phyloP scores from a whole-genome alignment of 2,329 filamentous ascomycete genomes.

The Aspergillus sp. region DNA sequence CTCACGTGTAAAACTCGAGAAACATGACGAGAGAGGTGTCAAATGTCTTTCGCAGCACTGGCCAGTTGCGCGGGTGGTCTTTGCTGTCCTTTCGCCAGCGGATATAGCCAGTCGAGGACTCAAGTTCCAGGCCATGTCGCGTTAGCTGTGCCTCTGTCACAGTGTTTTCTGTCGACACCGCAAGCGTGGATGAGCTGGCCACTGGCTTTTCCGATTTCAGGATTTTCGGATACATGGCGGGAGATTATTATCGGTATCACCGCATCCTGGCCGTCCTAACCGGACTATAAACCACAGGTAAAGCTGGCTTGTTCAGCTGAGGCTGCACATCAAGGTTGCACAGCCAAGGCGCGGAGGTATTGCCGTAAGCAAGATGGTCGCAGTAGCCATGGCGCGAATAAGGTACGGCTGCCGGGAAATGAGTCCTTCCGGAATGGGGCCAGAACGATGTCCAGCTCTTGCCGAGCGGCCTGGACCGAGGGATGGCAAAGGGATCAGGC shows the following conservation, averaged over 20 bases:
- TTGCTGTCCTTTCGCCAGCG: constrained; percentile 3
- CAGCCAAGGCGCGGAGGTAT: neutral
- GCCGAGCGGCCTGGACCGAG: neutral
- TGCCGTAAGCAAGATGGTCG: neutral
- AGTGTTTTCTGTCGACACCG: neutral
- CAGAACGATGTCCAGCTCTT: neutral
- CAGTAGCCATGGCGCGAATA: neutral
- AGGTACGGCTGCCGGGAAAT: neutral
- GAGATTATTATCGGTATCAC: no score
- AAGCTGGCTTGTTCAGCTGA: neutral
- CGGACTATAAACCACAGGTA: neutral
- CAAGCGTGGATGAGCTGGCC: neutral
- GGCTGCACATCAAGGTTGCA: neutral
- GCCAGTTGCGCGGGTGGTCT: constrained; percentile 5
- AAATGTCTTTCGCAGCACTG: neutral
- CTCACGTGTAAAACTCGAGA: constrained; percentile 26
- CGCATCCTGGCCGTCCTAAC: neutral
- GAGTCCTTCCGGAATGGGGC: neutral
- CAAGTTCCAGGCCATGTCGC: neutral
- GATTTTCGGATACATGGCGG: neutral
- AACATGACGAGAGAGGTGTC: constrained; percentile 29
- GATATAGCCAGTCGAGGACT: neutral
- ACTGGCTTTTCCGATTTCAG: neutral
- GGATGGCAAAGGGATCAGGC: neutral
- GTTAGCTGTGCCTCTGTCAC: neutral